Evolutionary conservation across 345 rosid species (phyloP).

Genomic region (Pelargonium nanum): DNA sequence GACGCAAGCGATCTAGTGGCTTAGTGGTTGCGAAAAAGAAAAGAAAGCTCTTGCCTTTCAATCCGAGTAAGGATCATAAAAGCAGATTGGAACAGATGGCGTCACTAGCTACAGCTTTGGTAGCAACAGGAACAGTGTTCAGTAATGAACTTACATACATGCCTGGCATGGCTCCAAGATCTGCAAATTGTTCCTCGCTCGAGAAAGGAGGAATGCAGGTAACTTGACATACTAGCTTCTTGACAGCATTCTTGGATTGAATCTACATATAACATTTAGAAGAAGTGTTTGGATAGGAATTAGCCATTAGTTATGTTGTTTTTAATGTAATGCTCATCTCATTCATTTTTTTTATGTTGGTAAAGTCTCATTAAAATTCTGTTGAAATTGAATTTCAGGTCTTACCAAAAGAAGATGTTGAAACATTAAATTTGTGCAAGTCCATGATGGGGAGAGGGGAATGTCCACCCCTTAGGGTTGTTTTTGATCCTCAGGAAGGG

Average conservation of each 20-base stretch:
- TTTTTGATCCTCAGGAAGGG: conserved; percentile 83
- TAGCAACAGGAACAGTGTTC: conserved; percentile 50
- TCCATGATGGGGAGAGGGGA: conserved; percentile 69
- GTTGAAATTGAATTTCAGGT: conserved; percentile 28
- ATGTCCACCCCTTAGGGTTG: conserved; percentile 82
- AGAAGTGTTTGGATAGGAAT: too few relatives aligned
- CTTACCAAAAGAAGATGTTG: conserved; percentile 61
- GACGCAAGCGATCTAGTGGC: conserved; percentile 42
- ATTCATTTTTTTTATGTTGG: background rate
- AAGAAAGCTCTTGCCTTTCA: conserved; percentile 54
- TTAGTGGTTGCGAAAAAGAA: conserved; percentile 68
- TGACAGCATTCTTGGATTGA: background rate
- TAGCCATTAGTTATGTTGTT: background rate
- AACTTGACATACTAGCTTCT: background rate
- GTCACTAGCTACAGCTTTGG: conserved; percentile 77
- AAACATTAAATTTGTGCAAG: conserved; percentile 65
- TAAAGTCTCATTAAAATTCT: background rate
- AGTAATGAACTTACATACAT: conserved; percentile 53
- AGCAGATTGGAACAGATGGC: conserved; percentile 78
- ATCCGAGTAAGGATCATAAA: conserved; percentile 52
- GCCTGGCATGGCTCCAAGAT: conserved; percentile 58
- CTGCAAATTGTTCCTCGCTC: conserved; percentile 49
- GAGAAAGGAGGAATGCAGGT: conserved; percentile 98
- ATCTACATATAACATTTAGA: background rate
- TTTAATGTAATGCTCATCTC: background rate